Evolutionary conservation across 768 basidiomycete species (phyloP).

Genomic region (Tulasnella sp.): DNA sequence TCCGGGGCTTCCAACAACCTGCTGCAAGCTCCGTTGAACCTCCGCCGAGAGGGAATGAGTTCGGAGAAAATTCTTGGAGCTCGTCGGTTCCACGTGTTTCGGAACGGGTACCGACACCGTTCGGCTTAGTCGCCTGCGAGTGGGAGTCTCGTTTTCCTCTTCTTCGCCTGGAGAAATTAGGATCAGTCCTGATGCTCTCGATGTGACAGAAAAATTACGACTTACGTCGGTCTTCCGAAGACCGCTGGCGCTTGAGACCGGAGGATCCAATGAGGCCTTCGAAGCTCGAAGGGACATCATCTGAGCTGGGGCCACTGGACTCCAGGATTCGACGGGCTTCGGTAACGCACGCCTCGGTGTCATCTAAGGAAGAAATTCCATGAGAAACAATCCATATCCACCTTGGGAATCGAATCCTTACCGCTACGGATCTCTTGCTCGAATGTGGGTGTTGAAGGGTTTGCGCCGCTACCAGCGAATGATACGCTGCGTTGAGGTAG

Average conservation of each 20-base stretch:
- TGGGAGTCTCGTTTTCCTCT: conserved; percentile 1
- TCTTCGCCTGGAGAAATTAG: background rate
- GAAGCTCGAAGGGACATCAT: background rate
- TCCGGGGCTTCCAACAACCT: background rate
- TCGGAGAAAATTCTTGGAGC: background rate
- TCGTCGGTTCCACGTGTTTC: background rate
- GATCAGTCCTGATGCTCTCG: background rate
- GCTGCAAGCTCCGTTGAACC: background rate
- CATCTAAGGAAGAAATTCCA: background rate
- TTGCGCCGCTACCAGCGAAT: background rate
- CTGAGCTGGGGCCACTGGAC: background rate
- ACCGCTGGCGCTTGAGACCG: background rate
- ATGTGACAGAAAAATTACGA: background rate
- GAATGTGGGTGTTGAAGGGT: background rate
- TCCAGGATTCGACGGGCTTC: background rate
- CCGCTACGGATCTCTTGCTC: conserved; percentile 6
- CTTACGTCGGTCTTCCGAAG: background rate
- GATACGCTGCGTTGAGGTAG: background rate
- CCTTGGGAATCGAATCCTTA: background rate
- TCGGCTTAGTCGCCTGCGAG: background rate
- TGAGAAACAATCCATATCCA: background rate
- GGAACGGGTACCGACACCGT: conserved; percentile 9
- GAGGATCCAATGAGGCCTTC: background rate
- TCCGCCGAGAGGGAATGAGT: conserved; percentile 6
- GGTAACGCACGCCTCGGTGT: background rate